Evolutionary conservation across 2,329 filamentous ascomycete genomes (phyloP), one percentile per base, ranked within the genome.

Genomic region (Sarocladiaceae sp.): DNA sequence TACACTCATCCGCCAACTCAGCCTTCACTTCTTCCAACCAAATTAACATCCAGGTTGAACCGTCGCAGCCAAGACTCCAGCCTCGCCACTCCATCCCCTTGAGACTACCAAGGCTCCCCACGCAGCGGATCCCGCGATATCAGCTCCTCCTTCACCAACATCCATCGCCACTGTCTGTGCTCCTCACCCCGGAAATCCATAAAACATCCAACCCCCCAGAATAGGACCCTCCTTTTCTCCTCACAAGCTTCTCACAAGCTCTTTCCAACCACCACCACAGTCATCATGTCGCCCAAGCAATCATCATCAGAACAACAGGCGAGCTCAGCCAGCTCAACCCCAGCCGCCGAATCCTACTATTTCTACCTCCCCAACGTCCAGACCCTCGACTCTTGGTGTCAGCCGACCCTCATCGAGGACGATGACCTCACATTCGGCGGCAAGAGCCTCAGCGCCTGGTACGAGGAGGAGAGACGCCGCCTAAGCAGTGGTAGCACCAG

Each of bases 361-460:
- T 29, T 29, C 43, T 45, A 45, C 43, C 43, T 45, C 33, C 43
- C 43, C 21, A 29, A 37, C 33, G 12, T 45, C 43, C 33, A 37
- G 45, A 55, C 60, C 33, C 37, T 41, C 37, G 58, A 63, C 47
- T 49, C 60, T 35, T 79, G 74, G 75, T 68, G 75, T 50, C 66
- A 72, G 44, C 69, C 72, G 26, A 79, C 72, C 40, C 64, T 75
- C 48, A 80, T 80, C 53, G 75, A 80, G 45, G 76, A 80, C 55
- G 75, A 79, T 46, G 76, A 80, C 50, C 64, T 80, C 29, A 78
- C 70, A 58, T 80, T 80, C 52, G 74, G 75, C 45, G 76, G 76
- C 53, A 80, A 80, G 68, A 67, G 74, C 31, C 59, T 80, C 33
- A 75, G 74, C 57, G 63, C 69, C 13, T 79, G 75, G 75, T 77